Base-by-base conservation (phyloP, 257 asterid genomes). In the Capsicum chinense region DNA sequence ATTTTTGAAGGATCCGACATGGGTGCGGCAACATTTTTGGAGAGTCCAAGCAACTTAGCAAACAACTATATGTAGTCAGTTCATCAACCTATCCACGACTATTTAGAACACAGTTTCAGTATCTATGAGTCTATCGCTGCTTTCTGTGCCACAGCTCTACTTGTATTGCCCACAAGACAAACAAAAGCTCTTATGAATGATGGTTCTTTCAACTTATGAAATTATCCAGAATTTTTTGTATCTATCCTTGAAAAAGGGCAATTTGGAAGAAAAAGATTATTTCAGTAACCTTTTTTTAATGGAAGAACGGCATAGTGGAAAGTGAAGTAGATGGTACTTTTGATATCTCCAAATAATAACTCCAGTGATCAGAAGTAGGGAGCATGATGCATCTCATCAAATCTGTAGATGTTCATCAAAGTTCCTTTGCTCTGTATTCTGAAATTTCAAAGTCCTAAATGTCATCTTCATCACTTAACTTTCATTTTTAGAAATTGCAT, bases 371-470 rank as follows among this genome's bases (percentile, higher is more conserved):
- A 67, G 16, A 44, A 71, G 47, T 44, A 10, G 6, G 17, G 9
- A n/a, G 79, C 57, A 47, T 44, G 58, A 26, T 10, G 79, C 79
- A 71, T 47, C 79, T 10, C 79, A 44, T 44, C 79, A 70, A 70
- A 70, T 44, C 37, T 70, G 79, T 44, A 44, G 44, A 42, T 42
- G 57, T 17, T 44, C 57, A 44, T 71, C 79, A 70, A 70, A 0
- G 35, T 42, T 70, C 37, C 56, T 3, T 44, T 35, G 74, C 48
- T 44, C 9, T 70, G 37, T 48, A 70, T 70, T 10, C 37, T 4
- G 56, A 70, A 70, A 33, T 67, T 44, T 70, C 79, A 10, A n/a
- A 44, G 16, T 71, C 44, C 54, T 17, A 14, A 17, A 71, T 21
- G 17, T 71, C 16, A 71, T 44, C 57, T 71, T 70, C 56, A n/a